These are phyloP conservation scores for Bocquillonia castaneifolia DNA, from an alignment of 441 rosid species.

Conservation along the genomic window DNA sequence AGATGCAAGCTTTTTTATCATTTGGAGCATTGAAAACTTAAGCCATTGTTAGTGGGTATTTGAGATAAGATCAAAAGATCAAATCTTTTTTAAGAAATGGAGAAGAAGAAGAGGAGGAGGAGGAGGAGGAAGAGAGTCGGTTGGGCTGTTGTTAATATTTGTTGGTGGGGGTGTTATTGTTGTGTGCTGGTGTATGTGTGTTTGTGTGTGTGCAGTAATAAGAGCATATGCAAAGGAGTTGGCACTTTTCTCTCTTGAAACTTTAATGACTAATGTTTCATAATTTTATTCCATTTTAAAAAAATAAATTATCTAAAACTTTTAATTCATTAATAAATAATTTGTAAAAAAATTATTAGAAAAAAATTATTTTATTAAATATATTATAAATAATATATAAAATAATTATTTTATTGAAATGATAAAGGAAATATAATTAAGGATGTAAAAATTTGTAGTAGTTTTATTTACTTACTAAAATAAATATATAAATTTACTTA, in stretches of 20 bases:
- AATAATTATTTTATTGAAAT: too few relatives aligned
- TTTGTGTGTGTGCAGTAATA: background rate
- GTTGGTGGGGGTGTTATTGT: background rate
- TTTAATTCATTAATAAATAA: too few relatives aligned
- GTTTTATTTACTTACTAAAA: too few relatives aligned
- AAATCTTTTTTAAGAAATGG: conserved; percentile 14
- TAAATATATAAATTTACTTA: too few relatives aligned
- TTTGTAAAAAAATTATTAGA: too few relatives aligned
- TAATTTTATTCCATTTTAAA: too few relatives aligned
- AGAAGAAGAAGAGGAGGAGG: conserved; percentile 7
- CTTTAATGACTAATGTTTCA: background rate
- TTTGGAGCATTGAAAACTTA: conserved; percentile 2
- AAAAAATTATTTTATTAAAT: too few relatives aligned
- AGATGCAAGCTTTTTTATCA: conserved; percentile 10
- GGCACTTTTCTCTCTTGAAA: conserved; percentile 14
- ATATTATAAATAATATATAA: too few relatives aligned
- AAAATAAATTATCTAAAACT: too few relatives aligned
- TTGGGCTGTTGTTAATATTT: conserved; percentile 15
- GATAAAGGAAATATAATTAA: too few relatives aligned
- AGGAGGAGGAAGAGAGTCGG: conserved; percentile 2
- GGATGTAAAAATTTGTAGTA: too few relatives aligned
- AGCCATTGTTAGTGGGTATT: background rate
- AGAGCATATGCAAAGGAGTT: conserved; percentile 12
- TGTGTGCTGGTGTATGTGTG: conserved; percentile 2
- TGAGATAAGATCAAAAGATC: conserved; percentile 1